Evolutionary conservation across 345 rosid genomes (phyloP), one percentile per base, ranked within the genome.

Genomic region (Ailanthus altissimus): DNA sequence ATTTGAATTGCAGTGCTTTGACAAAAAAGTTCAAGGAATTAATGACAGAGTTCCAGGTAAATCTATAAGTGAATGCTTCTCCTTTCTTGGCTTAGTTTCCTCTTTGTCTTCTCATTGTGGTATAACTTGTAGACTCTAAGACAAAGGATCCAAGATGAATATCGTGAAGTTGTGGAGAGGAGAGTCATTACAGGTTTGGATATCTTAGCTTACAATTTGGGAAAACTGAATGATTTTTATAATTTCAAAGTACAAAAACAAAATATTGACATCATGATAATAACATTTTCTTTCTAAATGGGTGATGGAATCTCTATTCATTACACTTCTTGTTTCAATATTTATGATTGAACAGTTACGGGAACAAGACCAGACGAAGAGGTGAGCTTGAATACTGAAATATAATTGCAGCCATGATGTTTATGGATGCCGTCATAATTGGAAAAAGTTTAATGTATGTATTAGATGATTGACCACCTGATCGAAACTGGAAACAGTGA

Each of bases 401-500:
- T 64, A 25, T 14, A 66, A 73, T 62, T 66, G 57, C 60, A 50
- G 77, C 65, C 64, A 14, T 80, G 20, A 16, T 75, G 54, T 14
- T 38, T 70, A 28, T 63, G 67, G 70, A 74, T 70, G n/a, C 62
- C 21, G 18, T 76, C 77, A 25, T 88, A 81, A 85, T 51, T 69
- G 76, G 72, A 13, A 8, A 68, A 78, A 20, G 20, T 47, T 62
- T 54, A 46, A 25, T 56, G 53, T 13, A 43, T 73, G 53, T 77
- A 36, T 28, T 81, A 92, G 98, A 94, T 93, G 38, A 92, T 94
- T 72, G 97, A 94, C 78, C 81, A 78, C 83, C 83, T 94, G 83
- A 93, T 94, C 56, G 97, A 94, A 85, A 94, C 97, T 67, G 98
- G 98, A 85, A 89, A 91, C 75, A 93, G 97, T 3, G 98, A 94